phyloP scores from a whole-genome alignment of 495 filamentous ascomycete species.

The Daldinia bambusicola region DNA sequence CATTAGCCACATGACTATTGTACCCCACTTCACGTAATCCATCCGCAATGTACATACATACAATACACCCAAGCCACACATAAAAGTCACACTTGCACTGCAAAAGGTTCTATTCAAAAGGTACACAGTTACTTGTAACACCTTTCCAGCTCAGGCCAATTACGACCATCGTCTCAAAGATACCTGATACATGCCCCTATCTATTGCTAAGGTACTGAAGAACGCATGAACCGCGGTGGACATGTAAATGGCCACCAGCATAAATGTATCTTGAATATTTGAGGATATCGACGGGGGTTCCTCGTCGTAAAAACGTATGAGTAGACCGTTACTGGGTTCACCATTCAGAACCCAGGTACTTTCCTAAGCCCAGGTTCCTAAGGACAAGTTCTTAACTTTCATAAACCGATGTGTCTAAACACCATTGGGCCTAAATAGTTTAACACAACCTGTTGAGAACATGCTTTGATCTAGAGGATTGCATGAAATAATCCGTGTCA shows the following conservation, averaged over 20 bases:
- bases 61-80: slow-evolving; percentile 1
- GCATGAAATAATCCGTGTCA: background rate
- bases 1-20: slow-evolving; percentile 16
- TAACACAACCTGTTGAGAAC: background rate
- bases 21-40: background rate
- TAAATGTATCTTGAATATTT: slow-evolving; percentile 3
- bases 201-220: background rate
- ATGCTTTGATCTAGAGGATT: background rate
- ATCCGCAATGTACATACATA: too few relatives aligned
- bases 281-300: background rate
- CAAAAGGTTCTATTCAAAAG: too few relatives aligned
- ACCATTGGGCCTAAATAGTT: background rate
- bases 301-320: slow-evolving; percentile 1
- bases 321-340: background rate
- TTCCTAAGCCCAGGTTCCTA: background rate
- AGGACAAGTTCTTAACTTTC: background rate
- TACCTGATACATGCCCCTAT: background rate
- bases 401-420: background rate
- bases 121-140: background rate
- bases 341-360: background rate
- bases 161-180: too few relatives aligned
- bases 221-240: background rate
- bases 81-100: background rate
- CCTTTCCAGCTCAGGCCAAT: too few relatives aligned
- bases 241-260: slow-evolving; percentile 14